These are phyloP conservation scores for Rhizopus microsporus DNA, from an alignment of 371 early-diverging fungal species.

Conservation along the genomic window DNA sequence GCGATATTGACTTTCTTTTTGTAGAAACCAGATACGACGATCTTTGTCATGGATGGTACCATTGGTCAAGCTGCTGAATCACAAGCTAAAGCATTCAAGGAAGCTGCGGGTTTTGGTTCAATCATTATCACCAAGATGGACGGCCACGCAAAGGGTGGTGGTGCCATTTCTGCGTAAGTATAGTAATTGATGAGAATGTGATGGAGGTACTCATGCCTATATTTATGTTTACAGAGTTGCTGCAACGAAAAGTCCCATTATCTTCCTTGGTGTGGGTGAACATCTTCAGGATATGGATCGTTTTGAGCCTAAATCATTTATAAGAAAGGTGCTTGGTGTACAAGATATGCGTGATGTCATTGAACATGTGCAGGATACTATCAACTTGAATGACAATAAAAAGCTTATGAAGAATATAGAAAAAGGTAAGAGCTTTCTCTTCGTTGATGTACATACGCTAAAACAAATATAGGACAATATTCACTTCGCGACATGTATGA, in stretches of 20 bases:
- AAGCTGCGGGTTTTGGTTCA: slow-evolving; percentile 96
- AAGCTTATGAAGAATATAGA: slow-evolving; percentile 94
- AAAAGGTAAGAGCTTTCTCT: slow-evolving; percentile 57
- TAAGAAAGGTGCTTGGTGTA: slow-evolving; percentile 97
- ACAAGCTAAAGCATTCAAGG: slow-evolving; percentile 96
- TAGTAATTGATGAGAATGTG: not conserved
- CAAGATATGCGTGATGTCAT: slow-evolving; percentile 95
- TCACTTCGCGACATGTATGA: slow-evolving; percentile 98
- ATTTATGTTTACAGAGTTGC: slow-evolving; percentile 77
- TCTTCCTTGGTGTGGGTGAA: slow-evolving; percentile 99
- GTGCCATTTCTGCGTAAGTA: slow-evolving; percentile 96
- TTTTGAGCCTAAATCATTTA: slow-evolving; percentile 94
- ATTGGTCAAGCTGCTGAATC: slow-evolving; percentile 99
- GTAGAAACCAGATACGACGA: slow-evolving; percentile 87
- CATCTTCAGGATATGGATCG: slow-evolving; percentile 97
- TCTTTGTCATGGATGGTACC: slow-evolving; percentile 99
- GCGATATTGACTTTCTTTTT: not conserved
- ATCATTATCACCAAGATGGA: slow-evolving; percentile 99
- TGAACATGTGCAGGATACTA: slow-evolving; percentile 87
- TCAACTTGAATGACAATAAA: slow-evolving; percentile 86
- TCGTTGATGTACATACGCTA: not conserved
- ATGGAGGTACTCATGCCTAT: not conserved
- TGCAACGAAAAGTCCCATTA: slow-evolving; percentile 96
- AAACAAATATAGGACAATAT: slow-evolving; percentile 61
- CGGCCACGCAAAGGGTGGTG: slow-evolving; percentile 99